Evolutionary conservation across 176 grass and related monocot species (phyloP).

Genomic region (Carex myosuroides): DNA sequence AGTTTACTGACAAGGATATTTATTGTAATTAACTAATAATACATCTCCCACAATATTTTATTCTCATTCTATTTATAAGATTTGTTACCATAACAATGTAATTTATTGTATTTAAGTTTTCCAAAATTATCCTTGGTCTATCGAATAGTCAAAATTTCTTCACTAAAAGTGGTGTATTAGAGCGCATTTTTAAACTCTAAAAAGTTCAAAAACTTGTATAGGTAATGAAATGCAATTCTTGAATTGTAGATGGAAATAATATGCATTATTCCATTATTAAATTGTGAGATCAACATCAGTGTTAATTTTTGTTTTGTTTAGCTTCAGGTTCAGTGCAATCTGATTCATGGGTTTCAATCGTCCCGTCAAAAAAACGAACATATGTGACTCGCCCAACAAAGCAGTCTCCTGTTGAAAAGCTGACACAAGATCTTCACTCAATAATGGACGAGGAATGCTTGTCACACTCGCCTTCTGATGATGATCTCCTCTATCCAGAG

Average conservation of each 20-base stretch:
- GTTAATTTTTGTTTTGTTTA: not conserved
- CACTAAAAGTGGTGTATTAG: not conserved
- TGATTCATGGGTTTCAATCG: constrained; percentile 26
- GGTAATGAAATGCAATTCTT: not conserved
- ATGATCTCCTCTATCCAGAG: constrained; percentile 37
- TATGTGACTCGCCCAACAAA: constrained; percentile 27
- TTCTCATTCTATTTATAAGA: not conserved
- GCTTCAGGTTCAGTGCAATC: constrained; percentile 36
- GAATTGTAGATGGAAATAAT: constrained; percentile 4
- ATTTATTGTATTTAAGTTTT: not conserved
- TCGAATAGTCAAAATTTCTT: not conserved
- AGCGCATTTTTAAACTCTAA: not conserved
- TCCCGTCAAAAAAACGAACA: constrained; percentile 37
- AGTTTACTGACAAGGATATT: not conserved
- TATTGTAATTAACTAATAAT: not conserved
- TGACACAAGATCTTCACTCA: constrained; percentile 40
- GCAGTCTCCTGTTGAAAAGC: constrained; percentile 35
- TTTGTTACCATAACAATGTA: not conserved
- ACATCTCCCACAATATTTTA: not conserved
- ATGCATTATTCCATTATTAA: not conserved
- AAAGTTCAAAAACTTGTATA: not conserved
- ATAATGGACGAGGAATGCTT: constrained; percentile 37
- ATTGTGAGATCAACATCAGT: constrained; percentile 5
- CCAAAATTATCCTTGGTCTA: not conserved
- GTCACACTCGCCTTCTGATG: constrained; percentile 27